Base-by-base conservation (phyloP, 208 protist genomes). In the Tetramitus jugosus region DNA sequence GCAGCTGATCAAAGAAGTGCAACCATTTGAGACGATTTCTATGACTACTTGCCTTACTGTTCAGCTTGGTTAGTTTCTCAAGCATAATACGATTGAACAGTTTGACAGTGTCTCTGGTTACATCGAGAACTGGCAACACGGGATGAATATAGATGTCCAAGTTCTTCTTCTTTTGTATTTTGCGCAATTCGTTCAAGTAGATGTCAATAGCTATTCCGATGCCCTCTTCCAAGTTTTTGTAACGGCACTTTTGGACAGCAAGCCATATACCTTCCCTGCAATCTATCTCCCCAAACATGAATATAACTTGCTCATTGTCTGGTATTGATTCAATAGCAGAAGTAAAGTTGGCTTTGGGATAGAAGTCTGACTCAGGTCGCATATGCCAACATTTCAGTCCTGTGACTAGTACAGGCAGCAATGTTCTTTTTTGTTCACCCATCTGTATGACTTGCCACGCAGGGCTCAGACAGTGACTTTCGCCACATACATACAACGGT, bases 261-360 rank as follows among this genome's bases (percentile, higher is more conserved):
- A 80, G 2, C 31, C 29, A 76, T 2, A 83, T 80, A 3, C 81
- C 81, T 35, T 83, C 81, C 3, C 81, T 37, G 26, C 81, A 83
- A 62, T 83, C 81, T 42, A 83, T 83, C 72, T 83, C 81, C 13
- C 81, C 81, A 75, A 83, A 81, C n/a, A 76, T 52, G 20, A 83
- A 52, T 4, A 83, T 82, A 7, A 83, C 78, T 4, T 40, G 7
- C 6, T 46, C 46, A 0, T 61, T 60, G 14, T 81, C 53, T 39
- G 81, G 81, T n/a, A 83, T 49, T 2, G 60, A 40, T n/a, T 13
- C 39, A 0, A 77, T 23, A 33, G 56, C 33, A 33, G 23, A 60
- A 14, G 6, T 35, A 56, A 76, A 84, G 40, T 84, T 84, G 20
- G 10, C 56, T 75, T 83, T 82, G 0, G 81, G 81, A 60, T 83